Conservation (phyloP, 1,284 basidiomycete species). For the Apiotrichum brassicae region DNA sequence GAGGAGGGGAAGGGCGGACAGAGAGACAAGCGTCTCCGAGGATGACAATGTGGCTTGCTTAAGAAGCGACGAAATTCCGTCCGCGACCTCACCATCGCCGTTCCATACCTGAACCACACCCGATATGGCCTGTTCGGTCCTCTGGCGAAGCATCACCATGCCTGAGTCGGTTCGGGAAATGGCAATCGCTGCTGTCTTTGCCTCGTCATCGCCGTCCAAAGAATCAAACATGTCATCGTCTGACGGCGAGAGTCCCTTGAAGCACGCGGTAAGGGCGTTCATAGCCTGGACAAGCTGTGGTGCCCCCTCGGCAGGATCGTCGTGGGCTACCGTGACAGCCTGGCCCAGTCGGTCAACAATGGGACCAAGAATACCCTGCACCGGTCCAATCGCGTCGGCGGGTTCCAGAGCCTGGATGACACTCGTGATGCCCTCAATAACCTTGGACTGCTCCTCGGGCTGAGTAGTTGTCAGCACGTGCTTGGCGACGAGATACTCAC, state of each 20-base stretch:
- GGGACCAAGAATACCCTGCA: constrained; percentile 74
- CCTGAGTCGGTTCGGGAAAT: constrained; percentile 60
- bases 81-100: constrained; percentile 64
- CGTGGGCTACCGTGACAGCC: constrained; percentile 53
- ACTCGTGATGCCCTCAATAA: constrained; percentile 79
- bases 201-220: constrained; percentile 48
- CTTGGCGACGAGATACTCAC: constrained; percentile 48
- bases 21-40: constrained; percentile 61
- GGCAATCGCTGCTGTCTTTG: constrained; percentile 47
- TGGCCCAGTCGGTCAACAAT: constrained; percentile 63
- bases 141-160: constrained; percentile 58
- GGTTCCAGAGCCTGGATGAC: constrained; percentile 80
- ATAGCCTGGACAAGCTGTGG: constrained; percentile 53
- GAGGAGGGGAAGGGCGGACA: constrained; percentile 69
- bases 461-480: constrained; percentile 30
- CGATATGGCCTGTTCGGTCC: constrained; percentile 57
- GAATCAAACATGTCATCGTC: constrained; percentile 59
- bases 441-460: constrained; percentile 81
- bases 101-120: constrained; percentile 66
- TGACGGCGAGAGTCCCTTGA: constrained; percentile 71
- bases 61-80: constrained; percentile 45
- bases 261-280: constrained; percentile 70
- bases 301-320: constrained; percentile 15
- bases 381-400: constrained; percentile 63
- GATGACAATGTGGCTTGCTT: constrained; percentile 37